Evolutionary conservation across 1,284 basidiomycete genomes (phyloP), one percentile per base, ranked within the genome.

Genomic region (Moniliophthora roreri): DNA sequence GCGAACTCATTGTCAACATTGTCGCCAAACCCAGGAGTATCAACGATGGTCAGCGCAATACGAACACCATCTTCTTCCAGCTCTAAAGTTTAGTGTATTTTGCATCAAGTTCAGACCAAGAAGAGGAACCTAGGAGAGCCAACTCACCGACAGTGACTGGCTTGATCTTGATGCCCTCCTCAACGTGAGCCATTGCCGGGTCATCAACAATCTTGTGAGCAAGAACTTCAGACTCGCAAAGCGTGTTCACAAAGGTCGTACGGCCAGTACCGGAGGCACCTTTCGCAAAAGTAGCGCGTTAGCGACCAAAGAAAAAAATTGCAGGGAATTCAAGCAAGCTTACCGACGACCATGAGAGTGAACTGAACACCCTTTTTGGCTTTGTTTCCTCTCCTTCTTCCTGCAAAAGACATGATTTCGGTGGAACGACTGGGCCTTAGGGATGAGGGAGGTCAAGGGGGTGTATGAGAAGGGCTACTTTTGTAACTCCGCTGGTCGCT

Each of bases 1-100:
- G 92, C 89, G 70, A 93, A 94, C 75, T 98, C 95, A 67, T 99
- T 99, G 80, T 99, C 94, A 67, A 99, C 96, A 70, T 96, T 96
- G 75, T 98, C 95, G 48, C 96, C 97, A 64, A 99, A 99, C 46
- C 97, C 97, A 53, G 97, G 97, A 1, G 97, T 99, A 72, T 99
- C 97, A 37, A 99, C 95, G 60, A 99, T 94, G 48, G 97, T 99
- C 61, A 99, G 79, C 24, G 95, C 94, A 68, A 99, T 98, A 62
- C 96, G 91, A 60, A 98, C 92, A 40, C 97, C 97, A 63, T 99
- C 97, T 71, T 99, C 96, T 65, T 99, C 97, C 56, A 99, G 86
- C 73, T 99, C 96, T 94, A 32, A 6, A n/a, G 28, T 6, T 6
- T 6, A 32, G 28, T 6, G 28, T 32, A 6, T 6, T 32, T 32